Evolutionary conservation across 768 basidiomycete species (phyloP).

Genomic region (Neoboletus brunneissimus): DNA sequence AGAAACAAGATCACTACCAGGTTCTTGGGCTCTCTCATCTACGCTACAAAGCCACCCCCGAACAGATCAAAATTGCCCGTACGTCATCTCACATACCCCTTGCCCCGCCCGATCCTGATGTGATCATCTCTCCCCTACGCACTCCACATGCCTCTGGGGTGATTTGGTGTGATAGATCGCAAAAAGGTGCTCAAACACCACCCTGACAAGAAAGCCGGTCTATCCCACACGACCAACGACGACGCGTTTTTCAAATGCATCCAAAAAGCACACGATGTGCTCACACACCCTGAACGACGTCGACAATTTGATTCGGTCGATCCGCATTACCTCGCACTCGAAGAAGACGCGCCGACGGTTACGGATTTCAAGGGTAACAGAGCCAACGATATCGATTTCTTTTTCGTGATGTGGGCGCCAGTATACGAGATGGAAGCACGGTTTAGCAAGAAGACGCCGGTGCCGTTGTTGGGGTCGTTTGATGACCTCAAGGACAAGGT

Average conservation of each 20-base stretch:
- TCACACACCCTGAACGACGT: slow-evolving; percentile 81
- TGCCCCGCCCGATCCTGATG: slow-evolving; percentile 14
- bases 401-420: slow-evolving; percentile 73
- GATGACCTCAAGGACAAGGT: slow-evolving; percentile 78
- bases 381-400: slow-evolving; percentile 52
- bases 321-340: slow-evolving; percentile 65
- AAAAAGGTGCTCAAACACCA: slow-evolving; percentile 99
- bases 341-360: slow-evolving; percentile 73
- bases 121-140: not conserved
- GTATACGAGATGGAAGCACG: slow-evolving; percentile 90
- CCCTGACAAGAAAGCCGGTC: slow-evolving; percentile 90
- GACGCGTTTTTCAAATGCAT: slow-evolving; percentile 99
- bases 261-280: slow-evolving; percentile 94
- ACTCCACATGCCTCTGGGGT: not conserved
- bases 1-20: slow-evolving; percentile 99
- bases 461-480: slow-evolving; percentile 71
- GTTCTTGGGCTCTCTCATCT: slow-evolving; percentile 92
- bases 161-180: slow-evolving; percentile 59
- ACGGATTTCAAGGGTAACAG: slow-evolving; percentile 49
- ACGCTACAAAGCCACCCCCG: slow-evolving; percentile 80
- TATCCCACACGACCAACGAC: slow-evolving; percentile 84
- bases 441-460: slow-evolving; percentile 84
- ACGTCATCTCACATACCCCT: slow-evolving; percentile 35
- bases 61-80: slow-evolving; percentile 97
- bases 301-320: slow-evolving; percentile 98